Conservation (phyloP, 352 stramenopile genomes). For the Thalassiosira exigua region DNA sequence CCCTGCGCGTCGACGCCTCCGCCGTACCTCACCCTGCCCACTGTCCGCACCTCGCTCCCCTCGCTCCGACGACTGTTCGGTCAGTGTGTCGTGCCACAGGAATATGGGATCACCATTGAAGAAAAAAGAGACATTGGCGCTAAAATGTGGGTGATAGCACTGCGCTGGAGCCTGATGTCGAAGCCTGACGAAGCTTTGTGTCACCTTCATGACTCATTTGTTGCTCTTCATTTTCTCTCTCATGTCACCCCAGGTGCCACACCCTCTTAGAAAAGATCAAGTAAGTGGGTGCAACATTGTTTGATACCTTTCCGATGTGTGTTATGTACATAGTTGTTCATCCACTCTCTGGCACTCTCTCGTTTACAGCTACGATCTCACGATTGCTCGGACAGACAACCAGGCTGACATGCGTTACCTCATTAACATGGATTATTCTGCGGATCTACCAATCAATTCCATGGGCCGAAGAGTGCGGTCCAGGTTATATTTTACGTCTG, state of each 20-base stretch:
- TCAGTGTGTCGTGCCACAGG: conserved; percentile 98
- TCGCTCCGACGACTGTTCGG: too few relatives aligned
- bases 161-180: too few relatives aligned
- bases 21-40: too few relatives aligned
- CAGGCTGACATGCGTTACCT: conserved; percentile 88
- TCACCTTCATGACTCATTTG: too few relatives aligned
- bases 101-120: conserved; percentile 90
- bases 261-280: conserved; percentile 98
- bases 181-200: too few relatives aligned
- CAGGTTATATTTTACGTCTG: conserved; percentile 99
- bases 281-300: conserved; percentile 66
- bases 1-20: too few relatives aligned
- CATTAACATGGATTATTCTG: conserved; percentile 88
- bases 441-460: conserved; percentile 96
- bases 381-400: conserved; percentile 85
- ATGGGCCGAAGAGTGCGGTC: conserved; percentile 96
- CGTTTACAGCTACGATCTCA: conserved; percentile 75
- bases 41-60: too few relatives aligned
- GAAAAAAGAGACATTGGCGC: conserved; percentile 96
- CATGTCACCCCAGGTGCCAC: too few relatives aligned
- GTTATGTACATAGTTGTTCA: too few relatives aligned
- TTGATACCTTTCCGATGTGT: not conserved
- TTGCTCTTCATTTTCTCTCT: too few relatives aligned
- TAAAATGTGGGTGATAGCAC: too few relatives aligned
- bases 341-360: not conserved